A percentile compares a stretch with the other conserved stretches of the same genome.
phyloP scores from a whole-genome alignment of 768 basidiomycete species.

The Naganishia friedmannii region DNA sequence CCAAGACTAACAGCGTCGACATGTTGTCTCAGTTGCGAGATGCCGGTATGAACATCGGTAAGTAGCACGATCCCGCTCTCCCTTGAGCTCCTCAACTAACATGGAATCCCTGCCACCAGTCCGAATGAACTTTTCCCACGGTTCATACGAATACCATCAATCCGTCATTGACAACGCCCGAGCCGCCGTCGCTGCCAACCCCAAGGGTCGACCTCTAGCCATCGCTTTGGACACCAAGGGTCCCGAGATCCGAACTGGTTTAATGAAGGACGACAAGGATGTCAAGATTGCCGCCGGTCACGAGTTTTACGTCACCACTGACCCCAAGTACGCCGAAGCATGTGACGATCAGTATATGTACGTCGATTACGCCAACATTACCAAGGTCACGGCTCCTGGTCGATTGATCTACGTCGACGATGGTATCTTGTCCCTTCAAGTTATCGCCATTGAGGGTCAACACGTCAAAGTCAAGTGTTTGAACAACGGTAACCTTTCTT shows the following conservation, averaged over 20 bases:
- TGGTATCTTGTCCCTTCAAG: slow-evolving; percentile 90
- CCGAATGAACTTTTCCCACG: slow-evolving; percentile 99
- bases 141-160: slow-evolving; percentile 96
- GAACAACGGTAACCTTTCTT: slow-evolving; percentile 89
- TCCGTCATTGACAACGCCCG: slow-evolving; percentile 97
- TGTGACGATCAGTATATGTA: slow-evolving; percentile 82
- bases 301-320: slow-evolving; percentile 85
- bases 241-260: slow-evolving; percentile 95
- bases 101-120: slow-evolving; percentile 57
- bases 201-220: slow-evolving; percentile 82
- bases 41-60: slow-evolving; percentile 97
- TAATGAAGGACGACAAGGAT: slow-evolving; percentile 81
- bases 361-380: slow-evolving; percentile 91
- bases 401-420: slow-evolving; percentile 98
- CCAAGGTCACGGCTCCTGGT: slow-evolving; percentile 94
- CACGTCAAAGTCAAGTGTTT: slow-evolving; percentile 78
- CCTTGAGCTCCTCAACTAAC: neutral
- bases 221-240: slow-evolving; percentile 99
- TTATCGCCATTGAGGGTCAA: slow-evolving; percentile 77
- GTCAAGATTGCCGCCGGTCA: slow-evolving; percentile 85
- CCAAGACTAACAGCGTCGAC: slow-evolving; percentile 89
- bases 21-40: slow-evolving; percentile 76
- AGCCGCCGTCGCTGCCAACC: slow-evolving; percentile 71
- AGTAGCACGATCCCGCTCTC: slow-evolving; percentile 49
- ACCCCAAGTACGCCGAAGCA: slow-evolving; percentile 70